These are phyloP conservation scores for Coniochaeta sp. DNA, from an alignment of 2,329 filamentous ascomycete species.

Conservation along the genomic window DNA sequence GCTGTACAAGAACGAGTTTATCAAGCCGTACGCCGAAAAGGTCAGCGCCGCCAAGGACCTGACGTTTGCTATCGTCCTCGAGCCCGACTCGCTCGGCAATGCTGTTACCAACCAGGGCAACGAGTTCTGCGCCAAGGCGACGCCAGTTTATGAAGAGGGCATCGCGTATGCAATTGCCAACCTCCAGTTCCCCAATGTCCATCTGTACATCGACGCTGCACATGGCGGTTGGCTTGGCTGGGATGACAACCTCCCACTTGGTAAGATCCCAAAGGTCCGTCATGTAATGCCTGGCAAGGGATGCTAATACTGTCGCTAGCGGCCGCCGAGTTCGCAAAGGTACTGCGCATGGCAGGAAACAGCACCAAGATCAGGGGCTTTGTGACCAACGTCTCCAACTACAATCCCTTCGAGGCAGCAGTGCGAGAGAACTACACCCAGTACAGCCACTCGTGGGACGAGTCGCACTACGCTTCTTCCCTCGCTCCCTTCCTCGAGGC, in stretches of 20 bases:
- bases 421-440: slow-evolving; percentile 31
- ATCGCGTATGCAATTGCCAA: slow-evolving; percentile 31
- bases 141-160: slow-evolving; percentile 29
- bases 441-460: slow-evolving; percentile 30
- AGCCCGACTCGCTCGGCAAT: slow-evolving; percentile 36
- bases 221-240: slow-evolving; percentile 36
- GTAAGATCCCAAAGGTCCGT: slow-evolving; percentile 12
- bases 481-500: slow-evolving; percentile 28
- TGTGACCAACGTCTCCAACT: slow-evolving; percentile 37
- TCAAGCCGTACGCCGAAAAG: slow-evolving; percentile 29
- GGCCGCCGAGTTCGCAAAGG: slow-evolving; percentile 32
- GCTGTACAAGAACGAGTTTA: slow-evolving; percentile 30
- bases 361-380: slow-evolving; percentile 28
- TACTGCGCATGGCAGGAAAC: slow-evolving; percentile 25
- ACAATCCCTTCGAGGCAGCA: slow-evolving; percentile 29
- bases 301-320: slow-evolving; percentile 2
- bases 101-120: slow-evolving; percentile 30
- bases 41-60: slow-evolving; percentile 27
- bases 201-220: slow-evolving; percentile 32
- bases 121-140: slow-evolving; percentile 27
- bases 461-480: slow-evolving; percentile 29
- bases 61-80: slow-evolving; percentile 33
- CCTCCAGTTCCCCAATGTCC: slow-evolving; percentile 28
- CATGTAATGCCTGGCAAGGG: not conserved
- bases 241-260: slow-evolving; percentile 27